Evolutionary conservation across 2,329 filamentous ascomycete species (phyloP).

Genomic region (Botrytis squamosa): DNA sequence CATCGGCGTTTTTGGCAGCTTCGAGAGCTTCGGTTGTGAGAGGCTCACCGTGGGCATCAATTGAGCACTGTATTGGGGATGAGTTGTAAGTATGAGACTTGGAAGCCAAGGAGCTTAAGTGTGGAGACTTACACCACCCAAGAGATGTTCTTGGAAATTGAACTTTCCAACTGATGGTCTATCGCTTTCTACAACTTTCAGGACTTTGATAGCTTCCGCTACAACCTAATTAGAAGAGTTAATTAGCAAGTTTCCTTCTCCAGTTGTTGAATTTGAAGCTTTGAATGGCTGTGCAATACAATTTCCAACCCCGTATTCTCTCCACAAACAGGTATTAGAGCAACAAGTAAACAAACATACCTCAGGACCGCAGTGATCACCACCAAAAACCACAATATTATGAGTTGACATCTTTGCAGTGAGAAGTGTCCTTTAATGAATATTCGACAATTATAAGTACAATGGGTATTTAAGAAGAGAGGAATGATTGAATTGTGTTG

Average conservation of each 20-base stretch:
- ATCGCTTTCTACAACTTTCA: conserved; percentile 73
- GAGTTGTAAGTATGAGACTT: neutral
- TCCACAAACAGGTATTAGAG: neutral
- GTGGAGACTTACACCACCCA: conserved; percentile 69
- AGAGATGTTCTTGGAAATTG: conserved; percentile 84
- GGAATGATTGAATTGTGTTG: neutral
- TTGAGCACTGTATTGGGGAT: conserved; percentile 65
- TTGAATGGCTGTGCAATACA: neutral
- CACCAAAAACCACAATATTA: conserved; percentile 78
- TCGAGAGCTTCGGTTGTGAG: conserved; percentile 80
- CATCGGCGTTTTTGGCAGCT: conserved; percentile 82
- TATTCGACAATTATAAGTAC: neutral
- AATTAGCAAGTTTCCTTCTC: neutral
- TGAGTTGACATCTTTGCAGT: conserved; percentile 60
- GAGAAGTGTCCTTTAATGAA: neutral
- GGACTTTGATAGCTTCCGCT: conserved; percentile 80
- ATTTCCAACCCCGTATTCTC: neutral
- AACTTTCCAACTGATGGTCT: conserved; percentile 68
- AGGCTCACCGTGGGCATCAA: conserved; percentile 74
- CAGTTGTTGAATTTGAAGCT: neutral
- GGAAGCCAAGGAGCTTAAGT: neutral
- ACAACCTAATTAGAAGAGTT: conserved; percentile 59
- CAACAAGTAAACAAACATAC: conserved; percentile 48
- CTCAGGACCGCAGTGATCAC: conserved; percentile 85
- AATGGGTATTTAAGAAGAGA: neutral